Base-by-base conservation (phyloP, 345 rosid species). In the Gossypium stocksii region DNA sequence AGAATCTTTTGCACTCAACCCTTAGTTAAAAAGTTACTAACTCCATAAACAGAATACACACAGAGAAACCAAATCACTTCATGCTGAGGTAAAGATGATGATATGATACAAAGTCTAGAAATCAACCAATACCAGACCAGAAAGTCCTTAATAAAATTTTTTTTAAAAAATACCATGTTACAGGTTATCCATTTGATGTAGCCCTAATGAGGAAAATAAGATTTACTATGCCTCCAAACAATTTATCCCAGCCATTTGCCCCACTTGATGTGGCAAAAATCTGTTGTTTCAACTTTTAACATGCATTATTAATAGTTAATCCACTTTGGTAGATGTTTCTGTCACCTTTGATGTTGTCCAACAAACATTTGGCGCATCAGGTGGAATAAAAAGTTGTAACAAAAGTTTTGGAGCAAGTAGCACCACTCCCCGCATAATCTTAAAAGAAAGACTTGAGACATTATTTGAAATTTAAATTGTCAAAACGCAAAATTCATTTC, bases 211-310 rank as follows among this genome's bases (percentile, higher is more conserved):
- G 67, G 46, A 17, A 56, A 9, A 34, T 34, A 38, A 62, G 45
- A 34, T 62, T 63, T 11, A 43, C 12, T 7, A 61, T 61, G 14
- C 53, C 29, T 20, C 52, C 65, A 19, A 25, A 60, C n/a, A 27
- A 12, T 60, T 60, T 60, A 27, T 60, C 41, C 49, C 29, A 66
- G 3, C 65, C 16, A 27, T 61, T 61, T 61, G 20, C 29, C 43
- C 34, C 10, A 13, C 34, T 20, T 20, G 52, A 22, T 20, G 34
- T 4, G 70, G 34, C n/a, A 66, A 66, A 19, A 20, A 45, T 44
- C n/a, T 66, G 46, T 66, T 66, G n/a, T 13, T 66, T 44, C 70
- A 66, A 44, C 70, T 66, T 43, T 44, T n/a, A 66, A 66, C 53
- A 66, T 66, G 34, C 53, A 66, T 66, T 66, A 64, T 41, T 48